phyloP scores from a whole-genome alignment of 1,284 basidiomycete genomes.

The Heterobasidion occidentale region DNA sequence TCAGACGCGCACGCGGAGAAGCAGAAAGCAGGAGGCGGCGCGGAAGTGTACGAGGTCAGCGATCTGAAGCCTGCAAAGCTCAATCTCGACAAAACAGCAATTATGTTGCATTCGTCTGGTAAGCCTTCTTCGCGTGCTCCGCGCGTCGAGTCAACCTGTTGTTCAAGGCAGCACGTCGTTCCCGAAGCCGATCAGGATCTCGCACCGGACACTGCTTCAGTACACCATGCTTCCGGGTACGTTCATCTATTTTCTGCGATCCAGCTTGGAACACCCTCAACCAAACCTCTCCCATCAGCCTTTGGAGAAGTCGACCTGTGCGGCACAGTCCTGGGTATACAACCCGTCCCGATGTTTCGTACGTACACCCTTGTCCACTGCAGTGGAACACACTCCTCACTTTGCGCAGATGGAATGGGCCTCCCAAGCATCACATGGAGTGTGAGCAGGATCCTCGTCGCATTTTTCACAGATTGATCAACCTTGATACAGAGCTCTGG shows the following conservation, averaged over 20 bases:
- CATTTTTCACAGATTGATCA: not conserved
- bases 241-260: not conserved
- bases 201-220: not conserved
- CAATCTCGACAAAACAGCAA: not conserved
- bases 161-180: not conserved
- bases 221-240: not conserved
- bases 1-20: not conserved
- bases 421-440: not conserved
- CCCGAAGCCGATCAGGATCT: not conserved
- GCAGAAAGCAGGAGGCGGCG: not conserved
- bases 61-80: not conserved
- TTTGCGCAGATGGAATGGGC: not conserved
- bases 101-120: conserved; percentile 2
- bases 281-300: not conserved
- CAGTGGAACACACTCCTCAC: not conserved
- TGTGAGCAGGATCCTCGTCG: not conserved
- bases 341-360: not conserved
- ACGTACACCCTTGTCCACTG: not conserved
- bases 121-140: not conserved
- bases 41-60: no score
- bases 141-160: not conserved
- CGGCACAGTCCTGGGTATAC: not conserved
- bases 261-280: not conserved
- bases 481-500: not conserved
- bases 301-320: not conserved